Conservation (phyloP, 2,329 filamentous ascomycete species). For the Phialophora expanda region DNA sequence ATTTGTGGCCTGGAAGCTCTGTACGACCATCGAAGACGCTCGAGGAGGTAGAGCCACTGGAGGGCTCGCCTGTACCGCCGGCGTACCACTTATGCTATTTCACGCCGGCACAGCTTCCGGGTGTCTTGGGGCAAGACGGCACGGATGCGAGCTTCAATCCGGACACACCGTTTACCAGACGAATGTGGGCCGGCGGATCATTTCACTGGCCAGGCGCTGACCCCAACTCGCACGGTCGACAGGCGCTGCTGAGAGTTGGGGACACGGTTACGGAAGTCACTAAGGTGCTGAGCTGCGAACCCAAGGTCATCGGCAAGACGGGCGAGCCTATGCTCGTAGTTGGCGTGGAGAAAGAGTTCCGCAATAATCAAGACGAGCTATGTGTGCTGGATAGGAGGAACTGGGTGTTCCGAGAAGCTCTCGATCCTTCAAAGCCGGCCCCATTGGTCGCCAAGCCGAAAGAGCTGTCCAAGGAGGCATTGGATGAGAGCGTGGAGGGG, state of each 20-base stretch:
- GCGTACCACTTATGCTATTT: constrained; percentile 70
- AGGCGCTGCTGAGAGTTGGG: constrained; percentile 58
- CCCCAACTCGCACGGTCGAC: constrained; percentile 19
- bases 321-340: constrained; percentile 69
- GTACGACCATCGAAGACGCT: constrained; percentile 46
- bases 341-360: constrained; percentile 66
- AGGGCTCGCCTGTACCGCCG: constrained; percentile 60
- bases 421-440: constrained; percentile 37
- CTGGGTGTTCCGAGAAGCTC: constrained; percentile 53
- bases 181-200: constrained; percentile 71
- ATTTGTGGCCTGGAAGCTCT: constrained; percentile 48
- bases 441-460: constrained; percentile 32
- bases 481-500: constrained; percentile 35
- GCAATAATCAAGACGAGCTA: constrained; percentile 54
- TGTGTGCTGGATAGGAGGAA: constrained; percentile 61
- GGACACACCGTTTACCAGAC: constrained; percentile 62
- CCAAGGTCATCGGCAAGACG: constrained; percentile 61
- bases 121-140: constrained; percentile 63
- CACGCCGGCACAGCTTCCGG: constrained; percentile 61
- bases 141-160: constrained; percentile 67
- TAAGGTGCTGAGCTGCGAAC: constrained; percentile 57
- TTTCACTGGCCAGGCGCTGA: constrained; percentile 56
- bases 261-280: constrained; percentile 64
- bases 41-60: constrained; percentile 45
- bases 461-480: constrained; percentile 32